Conservation (phyloP, 129 eudicot species). For the Chrysanthemum makinoi region DNA sequence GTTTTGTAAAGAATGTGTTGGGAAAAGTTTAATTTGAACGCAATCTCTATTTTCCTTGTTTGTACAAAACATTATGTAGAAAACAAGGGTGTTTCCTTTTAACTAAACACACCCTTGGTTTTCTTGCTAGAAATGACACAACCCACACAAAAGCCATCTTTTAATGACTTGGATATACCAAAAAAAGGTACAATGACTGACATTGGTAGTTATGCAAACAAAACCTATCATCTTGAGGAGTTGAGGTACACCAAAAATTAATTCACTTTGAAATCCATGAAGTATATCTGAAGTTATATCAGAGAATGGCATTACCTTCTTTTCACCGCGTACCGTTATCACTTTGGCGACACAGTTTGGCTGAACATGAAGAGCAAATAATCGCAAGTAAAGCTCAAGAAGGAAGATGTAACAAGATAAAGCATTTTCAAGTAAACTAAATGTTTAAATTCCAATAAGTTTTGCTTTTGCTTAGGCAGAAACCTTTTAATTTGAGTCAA, state of each 20-base stretch:
- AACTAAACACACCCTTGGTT: too few relatives aligned
- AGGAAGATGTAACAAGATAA: conserved; percentile 11
- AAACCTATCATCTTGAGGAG: not conserved
- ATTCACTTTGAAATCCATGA: not conserved
- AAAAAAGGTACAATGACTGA: too few relatives aligned
- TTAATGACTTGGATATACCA: too few relatives aligned
- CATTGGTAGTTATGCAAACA: not conserved
- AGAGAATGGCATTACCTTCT: conserved; percentile 49
- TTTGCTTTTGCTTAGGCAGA: not conserved
- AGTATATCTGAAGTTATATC: not conserved
- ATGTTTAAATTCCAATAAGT: not conserved
- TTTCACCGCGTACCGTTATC: conserved; percentile 63
- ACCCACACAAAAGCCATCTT: too few relatives aligned
- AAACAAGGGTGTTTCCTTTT: too few relatives aligned
- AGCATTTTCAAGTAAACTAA: not conserved
- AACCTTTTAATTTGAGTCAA: not conserved
- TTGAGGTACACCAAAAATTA: too few relatives aligned
- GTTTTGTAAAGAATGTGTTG: too few relatives aligned
- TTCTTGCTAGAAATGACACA: too few relatives aligned
- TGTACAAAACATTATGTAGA: too few relatives aligned
- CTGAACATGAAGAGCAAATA: conserved; percentile 36
- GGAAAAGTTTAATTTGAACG: too few relatives aligned
- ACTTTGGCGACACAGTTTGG: conserved; percentile 79
- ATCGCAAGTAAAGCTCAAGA: conserved; percentile 27
- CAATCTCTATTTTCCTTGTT: too few relatives aligned